A percentile compares a stretch with the other conserved stretches of the same genome.
phyloP scores from a whole-genome alignment of 768 basidiomycete genomes.

The Rhizopogon sp. region DNA sequence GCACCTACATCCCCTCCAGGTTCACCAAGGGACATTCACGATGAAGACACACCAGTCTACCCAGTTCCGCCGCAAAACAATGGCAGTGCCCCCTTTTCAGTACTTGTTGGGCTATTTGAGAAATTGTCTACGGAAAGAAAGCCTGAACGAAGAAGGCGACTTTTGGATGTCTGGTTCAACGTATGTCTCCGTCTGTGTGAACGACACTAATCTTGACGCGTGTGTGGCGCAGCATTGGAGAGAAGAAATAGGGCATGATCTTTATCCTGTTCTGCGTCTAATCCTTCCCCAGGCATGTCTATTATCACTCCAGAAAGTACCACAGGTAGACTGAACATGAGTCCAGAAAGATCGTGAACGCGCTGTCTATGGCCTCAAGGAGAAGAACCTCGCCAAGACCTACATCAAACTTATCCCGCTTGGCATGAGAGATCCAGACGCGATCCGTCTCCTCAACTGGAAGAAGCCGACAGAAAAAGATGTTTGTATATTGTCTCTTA shows the following conservation, averaged over 20 bases:
- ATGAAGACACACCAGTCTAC: slow-evolving; percentile 33
- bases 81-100: slow-evolving; percentile 64
- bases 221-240: slow-evolving; percentile 67
- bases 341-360: slow-evolving; percentile 89
- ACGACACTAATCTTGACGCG: slow-evolving; percentile 7
- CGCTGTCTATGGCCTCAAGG: slow-evolving; percentile 90
- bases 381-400: slow-evolving; percentile 88
- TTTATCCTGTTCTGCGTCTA: slow-evolving; percentile 87
- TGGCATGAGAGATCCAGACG: slow-evolving; percentile 73
- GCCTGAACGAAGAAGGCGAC: slow-evolving; percentile 64
- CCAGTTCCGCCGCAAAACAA: slow-evolving; percentile 59
- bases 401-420: slow-evolving; percentile 90
- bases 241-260: slow-evolving; percentile 75
- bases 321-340: not conserved
- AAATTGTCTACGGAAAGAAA: slow-evolving; percentile 69
- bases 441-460: slow-evolving; percentile 84
- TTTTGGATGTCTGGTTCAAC: slow-evolving; percentile 75
- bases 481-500: slow-evolving; percentile 34
- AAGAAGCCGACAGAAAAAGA: slow-evolving; percentile 71
- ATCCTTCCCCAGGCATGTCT: slow-evolving; percentile 78
- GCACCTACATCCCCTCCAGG: slow-evolving; percentile 54
- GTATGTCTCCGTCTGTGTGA: slow-evolving; percentile 38
- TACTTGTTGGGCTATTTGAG: slow-evolving; percentile 69
- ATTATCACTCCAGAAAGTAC: not conserved
- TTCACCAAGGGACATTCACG: slow-evolving; percentile 31